Evolutionary conservation across 2,329 filamentous ascomycete species (phyloP).

Genomic region (Cladophialophora yegresii): DNA sequence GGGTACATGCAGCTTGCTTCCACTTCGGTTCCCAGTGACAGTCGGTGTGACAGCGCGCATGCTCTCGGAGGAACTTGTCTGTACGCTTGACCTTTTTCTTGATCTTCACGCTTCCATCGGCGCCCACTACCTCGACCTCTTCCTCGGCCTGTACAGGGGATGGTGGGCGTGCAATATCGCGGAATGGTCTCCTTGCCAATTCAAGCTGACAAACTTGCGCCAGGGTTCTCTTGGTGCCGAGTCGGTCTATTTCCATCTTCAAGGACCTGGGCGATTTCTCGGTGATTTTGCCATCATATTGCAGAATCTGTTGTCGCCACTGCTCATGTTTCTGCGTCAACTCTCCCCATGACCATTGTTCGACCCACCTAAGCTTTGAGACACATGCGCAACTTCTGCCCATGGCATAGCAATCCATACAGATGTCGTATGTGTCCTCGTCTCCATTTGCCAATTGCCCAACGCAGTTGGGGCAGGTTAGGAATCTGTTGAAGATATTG

Average conservation of each 20-base stretch:
- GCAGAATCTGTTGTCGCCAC: conserved; percentile 78
- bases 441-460: conserved; percentile 67
- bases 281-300: conserved; percentile 68
- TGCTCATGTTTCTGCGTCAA: conserved; percentile 74
- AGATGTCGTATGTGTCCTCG: conserved; percentile 88
- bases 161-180: conserved; percentile 70
- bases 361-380: conserved; percentile 83
- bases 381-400: conserved; percentile 88
- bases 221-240: conserved; percentile 70
- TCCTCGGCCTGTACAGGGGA: conserved; percentile 42
- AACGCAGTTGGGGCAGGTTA: conserved; percentile 86
- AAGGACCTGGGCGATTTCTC: conserved; percentile 70
- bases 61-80: conserved; percentile 53
- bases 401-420: conserved; percentile 99
- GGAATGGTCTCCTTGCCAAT: conserved; percentile 74
- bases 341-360: conserved; percentile 86
- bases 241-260: conserved; percentile 65
- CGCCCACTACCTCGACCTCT: conserved; percentile 51
- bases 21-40: conserved; percentile 76
- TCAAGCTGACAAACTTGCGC: conserved; percentile 95
- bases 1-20: conserved; percentile 79
- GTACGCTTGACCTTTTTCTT: conserved; percentile 66
- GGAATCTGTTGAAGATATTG: conserved; percentile 95
- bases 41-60: conserved; percentile 76
- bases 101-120: conserved; percentile 64